Evolutionary conservation across 1,139 yeast species (phyloP).

Genomic region (Hyphopichia pseudoburtonii): DNA sequence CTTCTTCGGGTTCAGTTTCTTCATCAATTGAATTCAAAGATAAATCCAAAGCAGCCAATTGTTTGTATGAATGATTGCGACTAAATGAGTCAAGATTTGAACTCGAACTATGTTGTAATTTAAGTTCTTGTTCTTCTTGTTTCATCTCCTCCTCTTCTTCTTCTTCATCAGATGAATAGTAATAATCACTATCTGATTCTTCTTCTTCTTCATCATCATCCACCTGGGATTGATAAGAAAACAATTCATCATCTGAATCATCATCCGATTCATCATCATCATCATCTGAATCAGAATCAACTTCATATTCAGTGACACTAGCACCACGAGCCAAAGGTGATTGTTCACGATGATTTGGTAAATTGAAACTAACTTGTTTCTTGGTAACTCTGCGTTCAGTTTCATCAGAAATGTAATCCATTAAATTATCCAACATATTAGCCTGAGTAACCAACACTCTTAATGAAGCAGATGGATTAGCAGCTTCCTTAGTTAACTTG

Average conservation of each 20-base stretch:
- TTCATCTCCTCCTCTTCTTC: no score
- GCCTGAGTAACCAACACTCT: slow-evolving; percentile 73
- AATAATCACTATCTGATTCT: slow-evolving; percentile 7
- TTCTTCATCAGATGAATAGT: slow-evolving; percentile 14
- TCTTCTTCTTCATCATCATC: slow-evolving; percentile 16
- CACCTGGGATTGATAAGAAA: slow-evolving; percentile 11
- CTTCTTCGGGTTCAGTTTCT: slow-evolving; percentile 12
- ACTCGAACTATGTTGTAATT: no score
- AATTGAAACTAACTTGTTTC: slow-evolving; percentile 12
- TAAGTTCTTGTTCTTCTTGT: no score
- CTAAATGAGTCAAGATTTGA: no score
- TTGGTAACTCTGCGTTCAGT: slow-evolving; percentile 27
- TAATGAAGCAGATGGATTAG: slow-evolving; percentile 58
- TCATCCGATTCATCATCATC: slow-evolving; percentile 22
- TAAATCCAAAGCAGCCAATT: not conserved
- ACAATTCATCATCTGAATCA: slow-evolving; percentile 12
- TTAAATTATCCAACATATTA: slow-evolving; percentile 66
- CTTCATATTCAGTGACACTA: slow-evolving; percentile 36
- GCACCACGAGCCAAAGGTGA: slow-evolving; percentile 14
- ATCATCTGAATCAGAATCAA: slow-evolving; percentile 28
- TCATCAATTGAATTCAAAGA: slow-evolving; percentile 2
- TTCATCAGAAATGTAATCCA: slow-evolving; percentile 50
- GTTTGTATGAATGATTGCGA: slow-evolving; percentile 2
- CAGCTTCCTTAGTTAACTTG: slow-evolving; percentile 67
- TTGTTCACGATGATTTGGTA: slow-evolving; percentile 2